Conservation (phyloP, 306 rosid species). For the Sphenostylis stenocarpa region DNA sequence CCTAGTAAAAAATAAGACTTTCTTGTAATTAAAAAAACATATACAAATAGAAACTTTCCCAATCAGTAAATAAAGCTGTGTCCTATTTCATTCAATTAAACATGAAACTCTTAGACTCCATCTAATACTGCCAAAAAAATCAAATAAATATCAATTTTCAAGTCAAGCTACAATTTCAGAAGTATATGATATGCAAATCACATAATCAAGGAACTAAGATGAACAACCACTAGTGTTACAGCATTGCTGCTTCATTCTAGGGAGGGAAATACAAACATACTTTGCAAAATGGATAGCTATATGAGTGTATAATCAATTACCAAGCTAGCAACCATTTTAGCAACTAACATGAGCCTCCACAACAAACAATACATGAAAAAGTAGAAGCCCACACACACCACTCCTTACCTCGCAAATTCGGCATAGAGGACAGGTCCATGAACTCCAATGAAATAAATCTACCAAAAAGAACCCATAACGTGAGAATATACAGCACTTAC, state of each 20-base stretch:
- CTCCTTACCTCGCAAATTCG: slow-evolving; percentile 48
- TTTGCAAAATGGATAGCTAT: slow-evolving; percentile 3
- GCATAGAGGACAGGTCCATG: slow-evolving; percentile 51
- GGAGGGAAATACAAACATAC: neutral
- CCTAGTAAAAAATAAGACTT: neutral
- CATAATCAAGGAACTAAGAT: neutral
- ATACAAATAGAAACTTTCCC: neutral
- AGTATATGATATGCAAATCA: neutral
- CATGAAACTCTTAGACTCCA: neutral
- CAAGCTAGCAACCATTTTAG: neutral
- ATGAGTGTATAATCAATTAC: neutral
- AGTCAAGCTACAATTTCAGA: neutral
- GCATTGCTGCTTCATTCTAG: neutral
- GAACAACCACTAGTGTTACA: neutral
- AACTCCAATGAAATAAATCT: slow-evolving; percentile 56
- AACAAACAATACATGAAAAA: neutral
- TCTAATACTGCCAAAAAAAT: neutral
- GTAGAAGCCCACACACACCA: neutral
- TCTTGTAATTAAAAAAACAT: neutral
- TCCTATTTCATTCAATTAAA: neutral
- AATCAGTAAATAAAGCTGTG: neutral
- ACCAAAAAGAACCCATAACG: neutral
- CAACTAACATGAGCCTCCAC: neutral
- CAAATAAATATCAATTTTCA: neutral
- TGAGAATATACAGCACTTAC: slow-evolving; percentile 15